Percentiles rank a stretch among this genome's conserved stretches.
Conservation (phyloP, 768 basidiomycete genomes). For the Lyophyllum semitale region DNA sequence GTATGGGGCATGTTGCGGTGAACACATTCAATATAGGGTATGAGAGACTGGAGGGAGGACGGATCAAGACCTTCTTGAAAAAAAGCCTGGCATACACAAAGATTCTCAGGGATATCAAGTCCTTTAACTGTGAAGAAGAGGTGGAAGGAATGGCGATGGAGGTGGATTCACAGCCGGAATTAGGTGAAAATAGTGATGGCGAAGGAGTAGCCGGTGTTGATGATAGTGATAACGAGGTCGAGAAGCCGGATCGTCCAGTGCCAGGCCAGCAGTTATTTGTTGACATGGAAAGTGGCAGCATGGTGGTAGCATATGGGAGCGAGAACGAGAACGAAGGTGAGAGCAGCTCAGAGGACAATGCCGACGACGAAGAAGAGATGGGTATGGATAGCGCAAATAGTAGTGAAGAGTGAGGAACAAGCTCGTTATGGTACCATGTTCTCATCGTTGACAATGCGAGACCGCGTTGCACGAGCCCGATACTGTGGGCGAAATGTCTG, state of each 20-base stretch:
- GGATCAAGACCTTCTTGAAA: neutral
- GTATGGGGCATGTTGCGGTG: constrained; percentile 15
- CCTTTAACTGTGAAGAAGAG: neutral
- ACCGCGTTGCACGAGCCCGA: neutral
- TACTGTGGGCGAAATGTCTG: neutral
- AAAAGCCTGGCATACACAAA: neutral
- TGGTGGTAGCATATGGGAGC: neutral
- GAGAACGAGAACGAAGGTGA: neutral
- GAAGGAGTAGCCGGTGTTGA: neutral
- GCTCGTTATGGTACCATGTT: neutral
- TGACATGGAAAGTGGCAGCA: neutral
- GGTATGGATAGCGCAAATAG: too few relatives aligned
- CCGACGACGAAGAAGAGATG: neutral
- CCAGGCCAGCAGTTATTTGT: neutral
- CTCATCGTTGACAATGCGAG: neutral
- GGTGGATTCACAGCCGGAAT: neutral
- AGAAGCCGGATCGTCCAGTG: neutral
- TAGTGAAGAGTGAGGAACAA: too few relatives aligned
- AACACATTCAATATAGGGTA: constrained; percentile 16
- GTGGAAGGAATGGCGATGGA: neutral
- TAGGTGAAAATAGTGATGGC: neutral
- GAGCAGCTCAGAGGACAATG: neutral
- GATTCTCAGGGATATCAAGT: neutral
- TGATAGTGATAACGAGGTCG: neutral
- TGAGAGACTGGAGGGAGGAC: constrained; percentile 6